Evolutionary conservation across 805 yeast species (phyloP).

Genomic region (Candida tibetensis): DNA sequence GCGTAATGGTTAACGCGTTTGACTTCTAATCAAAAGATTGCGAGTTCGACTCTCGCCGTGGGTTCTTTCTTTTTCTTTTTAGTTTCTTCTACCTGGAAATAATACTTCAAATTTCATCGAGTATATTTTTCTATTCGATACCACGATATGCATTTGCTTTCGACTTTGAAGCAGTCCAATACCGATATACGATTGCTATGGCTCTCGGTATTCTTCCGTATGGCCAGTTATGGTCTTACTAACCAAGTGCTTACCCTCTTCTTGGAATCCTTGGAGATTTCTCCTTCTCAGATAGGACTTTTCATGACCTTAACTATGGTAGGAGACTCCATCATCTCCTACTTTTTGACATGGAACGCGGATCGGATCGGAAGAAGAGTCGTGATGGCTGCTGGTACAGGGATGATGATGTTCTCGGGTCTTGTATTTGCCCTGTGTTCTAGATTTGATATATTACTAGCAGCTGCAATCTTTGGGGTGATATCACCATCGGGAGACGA

Average conservation of each 20-base stretch:
- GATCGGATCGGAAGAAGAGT: conserved; percentile 64
- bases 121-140: conserved; percentile 1
- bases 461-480: conserved; percentile 80
- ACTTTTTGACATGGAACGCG: conserved; percentile 72
- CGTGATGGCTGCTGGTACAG: conserved; percentile 61
- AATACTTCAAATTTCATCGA: conserved; percentile 1
- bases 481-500: conserved; percentile 89
- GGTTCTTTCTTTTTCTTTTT: conserved; percentile 19
- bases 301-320: conserved; percentile 79
- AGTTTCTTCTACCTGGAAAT: neutral
- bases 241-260: conserved; percentile 75
- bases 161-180: conserved; percentile 37
- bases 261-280: conserved; percentile 51
- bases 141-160: conserved; percentile 31
- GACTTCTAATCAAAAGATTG: conserved; percentile 66
- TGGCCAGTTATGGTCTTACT: conserved; percentile 74
- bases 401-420: conserved; percentile 70
- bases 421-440: conserved; percentile 55
- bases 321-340: conserved; percentile 76
- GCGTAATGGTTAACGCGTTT: conserved; percentile 69
- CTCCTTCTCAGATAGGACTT: conserved; percentile 61
- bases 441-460: conserved; percentile 52
- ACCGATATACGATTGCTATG: conserved; percentile 63
- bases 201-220: conserved; percentile 65
- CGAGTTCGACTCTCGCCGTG: conserved; percentile 60